Percentiles rank a stretch among this genome's conserved stretches.
Conservation (phyloP, 768 basidiomycete genomes). For the Hericium rajendrae region DNA sequence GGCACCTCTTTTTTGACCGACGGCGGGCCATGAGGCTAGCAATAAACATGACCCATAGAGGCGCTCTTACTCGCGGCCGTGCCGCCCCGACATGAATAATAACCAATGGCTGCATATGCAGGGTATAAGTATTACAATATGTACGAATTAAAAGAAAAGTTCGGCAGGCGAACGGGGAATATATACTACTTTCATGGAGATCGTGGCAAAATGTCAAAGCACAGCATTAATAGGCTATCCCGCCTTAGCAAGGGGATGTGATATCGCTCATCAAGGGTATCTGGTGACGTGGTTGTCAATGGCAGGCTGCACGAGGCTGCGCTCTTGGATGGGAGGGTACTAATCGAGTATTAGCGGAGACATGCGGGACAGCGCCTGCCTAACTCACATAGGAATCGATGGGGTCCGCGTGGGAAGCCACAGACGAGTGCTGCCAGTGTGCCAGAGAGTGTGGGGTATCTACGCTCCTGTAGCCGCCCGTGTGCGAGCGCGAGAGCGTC, state of each 20-base stretch:
- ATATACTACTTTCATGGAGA: neutral
- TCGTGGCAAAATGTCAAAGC: neutral
- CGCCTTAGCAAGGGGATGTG: neutral
- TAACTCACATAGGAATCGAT: neutral
- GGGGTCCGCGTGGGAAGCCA: neutral
- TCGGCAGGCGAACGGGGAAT: neutral
- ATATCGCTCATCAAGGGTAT: neutral
- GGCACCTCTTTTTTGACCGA: too few relatives aligned
- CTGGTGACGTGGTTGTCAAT: neutral
- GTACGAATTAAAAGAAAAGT: neutral
- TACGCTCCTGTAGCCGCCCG: neutral
- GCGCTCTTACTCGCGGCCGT: too few relatives aligned
- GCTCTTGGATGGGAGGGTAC: too few relatives aligned
- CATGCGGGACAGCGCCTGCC: too few relatives aligned
- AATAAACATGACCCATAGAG: too few relatives aligned
- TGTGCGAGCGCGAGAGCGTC: neutral
- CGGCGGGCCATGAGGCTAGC: too few relatives aligned
- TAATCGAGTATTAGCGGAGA: too few relatives aligned
- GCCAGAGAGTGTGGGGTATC: neutral
- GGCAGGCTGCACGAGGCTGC: neutral
- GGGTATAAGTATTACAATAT: neutral
- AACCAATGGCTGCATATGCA: neutral
- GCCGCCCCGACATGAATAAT: neutral
- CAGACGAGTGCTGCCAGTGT: neutral
- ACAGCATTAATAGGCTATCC: neutral